Evolutionary conservation across 2,329 filamentous ascomycete species (phyloP), one percentile per base, ranked within the genome.

Genomic region (Cladorrhinum sp.): DNA sequence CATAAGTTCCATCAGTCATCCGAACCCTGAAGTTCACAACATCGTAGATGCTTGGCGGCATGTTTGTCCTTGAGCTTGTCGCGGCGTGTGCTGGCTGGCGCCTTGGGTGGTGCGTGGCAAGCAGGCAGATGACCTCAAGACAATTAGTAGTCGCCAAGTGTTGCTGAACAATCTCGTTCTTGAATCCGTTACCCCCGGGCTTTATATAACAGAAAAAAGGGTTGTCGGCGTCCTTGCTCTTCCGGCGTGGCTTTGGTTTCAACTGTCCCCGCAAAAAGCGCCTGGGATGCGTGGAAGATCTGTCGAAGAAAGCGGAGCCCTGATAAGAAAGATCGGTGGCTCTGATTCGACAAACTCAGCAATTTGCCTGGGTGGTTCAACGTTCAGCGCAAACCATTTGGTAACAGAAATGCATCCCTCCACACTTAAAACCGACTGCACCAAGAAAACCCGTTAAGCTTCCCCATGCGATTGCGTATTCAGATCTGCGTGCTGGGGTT

Each of bases 141-240:
- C 14, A 36, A 21, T 46, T 46, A 20, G 18, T 2, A 46, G 42
- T 57, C 39, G 39, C 54, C 54, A 28, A 51, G 49, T n/a, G 9
- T 24, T 57, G 54, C 54, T 48, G 16, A 26, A 36, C 54, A 57
- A 57, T 46, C 42, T 24, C n/a, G 14, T 28, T 16, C 42, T 26
- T 49, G 36, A 21, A 55, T 36, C 21, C 26, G 52, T 55, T 55
- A 55, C 52, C 52, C 54, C 24, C 36, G 54, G 42, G 54, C 39
- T 57, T 57, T 57, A 55, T 57, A 57, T 49, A 57, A 57, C 24
- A 21, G 42, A 21, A 28, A 57, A 48, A 53, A 53, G 10, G 2
- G 50, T 36, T 50, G 62, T 64, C 60, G 61, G 61, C 59, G 60
- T 64, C 55, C 61, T 62, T 53, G 62, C 62, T 62, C 58, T 62